Evolutionary conservation across 225 moss, liverwort and hornwort genomes (phyloP).

Genomic region (Ulota crispa): DNA sequence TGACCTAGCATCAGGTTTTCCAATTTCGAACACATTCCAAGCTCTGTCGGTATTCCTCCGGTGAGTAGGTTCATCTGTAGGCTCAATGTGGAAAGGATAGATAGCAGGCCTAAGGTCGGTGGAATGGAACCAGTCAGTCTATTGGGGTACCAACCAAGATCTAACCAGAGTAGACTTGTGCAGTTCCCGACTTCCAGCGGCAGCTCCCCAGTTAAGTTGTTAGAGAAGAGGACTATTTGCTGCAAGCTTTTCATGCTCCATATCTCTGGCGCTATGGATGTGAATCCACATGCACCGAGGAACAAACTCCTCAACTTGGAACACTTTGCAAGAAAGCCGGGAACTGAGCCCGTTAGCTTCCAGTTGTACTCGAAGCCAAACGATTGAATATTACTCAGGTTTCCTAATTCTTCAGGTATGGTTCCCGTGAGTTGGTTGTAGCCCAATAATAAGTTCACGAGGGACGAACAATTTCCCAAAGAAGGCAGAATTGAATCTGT

Average conservation of each 20-base stretch:
- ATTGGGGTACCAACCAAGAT: background rate
- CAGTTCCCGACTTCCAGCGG: background rate
- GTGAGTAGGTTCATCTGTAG: background rate
- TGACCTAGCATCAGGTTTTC: background rate
- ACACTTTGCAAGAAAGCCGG: slow-evolving; percentile 7
- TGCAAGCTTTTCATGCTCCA: slow-evolving; percentile 5
- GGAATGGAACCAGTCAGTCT: background rate
- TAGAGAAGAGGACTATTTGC: background rate
- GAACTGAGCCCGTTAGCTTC: background rate
- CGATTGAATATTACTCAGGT: background rate
- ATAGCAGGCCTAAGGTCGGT: background rate
- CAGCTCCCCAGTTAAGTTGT: background rate
- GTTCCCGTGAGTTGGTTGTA: background rate
- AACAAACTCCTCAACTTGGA: rapidly evolving
- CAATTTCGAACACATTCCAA: background rate
- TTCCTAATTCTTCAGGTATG: background rate
- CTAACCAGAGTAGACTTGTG: background rate
- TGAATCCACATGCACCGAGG: background rate
- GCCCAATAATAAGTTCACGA: background rate
- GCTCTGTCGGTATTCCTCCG: background rate
- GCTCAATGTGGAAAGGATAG: background rate
- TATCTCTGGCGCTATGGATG: slow-evolving; percentile 5
- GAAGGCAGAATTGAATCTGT: background rate
- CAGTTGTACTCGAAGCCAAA: background rate
- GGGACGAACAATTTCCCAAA: background rate